Base-by-base conservation (phyloP, 129 eudicot species). In the Lonicera japonica region DNA sequence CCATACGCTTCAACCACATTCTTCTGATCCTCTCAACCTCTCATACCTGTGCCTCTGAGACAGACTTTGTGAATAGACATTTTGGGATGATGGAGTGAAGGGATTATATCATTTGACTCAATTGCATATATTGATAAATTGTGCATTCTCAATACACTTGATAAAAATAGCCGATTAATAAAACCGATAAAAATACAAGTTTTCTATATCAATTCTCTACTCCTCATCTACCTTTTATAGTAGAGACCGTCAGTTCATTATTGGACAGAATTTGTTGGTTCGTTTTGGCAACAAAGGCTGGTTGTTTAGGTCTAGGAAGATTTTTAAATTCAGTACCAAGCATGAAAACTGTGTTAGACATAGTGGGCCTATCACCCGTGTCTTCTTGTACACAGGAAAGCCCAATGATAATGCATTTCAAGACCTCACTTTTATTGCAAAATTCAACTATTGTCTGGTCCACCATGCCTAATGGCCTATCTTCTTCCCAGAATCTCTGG, bases 351-450 rank as follows among this genome's bases (percentile, higher is more conserved):
- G 68, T 78, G 43, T 71, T 80, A 8, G 76, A 63, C 79, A 80
- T 76, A 25, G 57, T 54, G 54, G 86, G 86, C 36, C 82, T 82
- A 64, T 80, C 79, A 36, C 69, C 46, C 0, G 82, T 79, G 25
- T 80, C 81, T 54, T 71, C 81, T 55, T 77, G 75, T 59, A 80
- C 79, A 43, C 79, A 81, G 58, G 76, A 61, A 20, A 76, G 80
- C 48, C 74, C 77, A 51, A 76, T 20, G 8, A 25, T 52, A 55
- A 80, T 72, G 82, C 82, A 71, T 74, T 80, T 65, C 25, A 70
- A 69, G 21, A 73, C 74, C 67, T 81, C 66, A 21, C 21, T 62
- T 4, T 63, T 58, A 16, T 47, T 70, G 53, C 65, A 60, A 8
- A 73, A 63, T 66, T 76, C 80, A 22, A 22, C 38, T 19, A 79